Evolutionary conservation across 225 moss, liverwort and hornwort genomes (phyloP), one percentile per base, ranked within the genome.

Genomic region (Sphagnum tenellum): DNA sequence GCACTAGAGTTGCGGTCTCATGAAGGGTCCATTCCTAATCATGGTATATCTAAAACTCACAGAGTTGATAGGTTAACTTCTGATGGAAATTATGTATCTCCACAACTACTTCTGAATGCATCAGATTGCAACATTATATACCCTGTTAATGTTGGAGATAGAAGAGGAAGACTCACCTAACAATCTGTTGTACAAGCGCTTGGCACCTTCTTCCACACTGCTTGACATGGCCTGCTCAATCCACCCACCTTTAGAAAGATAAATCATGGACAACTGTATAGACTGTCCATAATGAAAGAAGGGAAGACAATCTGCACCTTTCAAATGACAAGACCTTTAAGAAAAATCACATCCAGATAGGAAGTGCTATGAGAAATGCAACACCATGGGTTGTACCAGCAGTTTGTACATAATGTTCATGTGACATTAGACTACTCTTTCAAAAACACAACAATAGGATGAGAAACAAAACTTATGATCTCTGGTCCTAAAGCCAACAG

Each of bases 171-270:
- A 29, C 29, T 29, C 29, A 29, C 86, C 86, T 86, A 78, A 80
- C 78, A 83, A 64, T 49, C 79, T 80, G 69, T 78, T 86, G 14
- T 83, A 59, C 56, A 86, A 86, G 48, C 80, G 73, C 12, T 80
- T 59, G 52, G 78, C 74, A 11, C 86, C 78, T 66, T 80, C 83
- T 61, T 77, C 46, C 49, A 86, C 50, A 68, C 80, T 83, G 63
- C 8, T 70, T 71, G 83, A 78, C 69, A 86, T 66, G n/a, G 86
- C 76, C 86, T 86, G 69, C n/a, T 56, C 68, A 48, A 65, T 50
- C 62, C 46, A 66, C 69, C 64, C 44, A 76, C 7, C 69, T 13
- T 4, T 44, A 55, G 7, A 54, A 80, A 58, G 76, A 51, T 46
- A 9, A 9, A n/a, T 54, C 53, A 55, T 44, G 55, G 49, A 9